phyloP scores from a whole-genome alignment of 1,139 yeast genomes.

The Magnusiomyces suaveolens region DNA sequence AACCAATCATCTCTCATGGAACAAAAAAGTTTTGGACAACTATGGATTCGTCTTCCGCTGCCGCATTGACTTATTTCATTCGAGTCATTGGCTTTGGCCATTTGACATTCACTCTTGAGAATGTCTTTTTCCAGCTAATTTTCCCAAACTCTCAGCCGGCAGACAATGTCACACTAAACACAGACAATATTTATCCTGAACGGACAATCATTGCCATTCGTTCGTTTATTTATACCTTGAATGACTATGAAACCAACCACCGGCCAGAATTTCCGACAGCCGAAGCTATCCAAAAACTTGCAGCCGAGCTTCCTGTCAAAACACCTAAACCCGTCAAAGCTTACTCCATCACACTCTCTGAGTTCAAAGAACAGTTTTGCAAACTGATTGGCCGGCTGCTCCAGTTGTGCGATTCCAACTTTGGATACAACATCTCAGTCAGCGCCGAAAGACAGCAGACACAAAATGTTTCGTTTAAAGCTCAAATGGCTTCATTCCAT shows the following conservation, averaged over 20 bases:
- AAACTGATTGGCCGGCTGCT: conserved; percentile 51
- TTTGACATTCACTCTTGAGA: conserved; percentile 69
- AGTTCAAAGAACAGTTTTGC: conserved; percentile 36
- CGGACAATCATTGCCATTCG: conserved; percentile 59
- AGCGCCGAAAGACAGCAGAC: conserved; percentile 20
- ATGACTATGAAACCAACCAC: conserved; percentile 47
- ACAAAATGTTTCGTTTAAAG: conserved; percentile 17
- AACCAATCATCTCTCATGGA: conserved; percentile 40
- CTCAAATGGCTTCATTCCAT: conserved; percentile 40
- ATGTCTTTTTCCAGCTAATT: conserved; percentile 50
- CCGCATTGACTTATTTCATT: conserved; percentile 59
- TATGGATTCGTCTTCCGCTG: conserved; percentile 50
- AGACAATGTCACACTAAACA: conserved; percentile 37
- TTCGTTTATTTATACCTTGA: conserved; percentile 59
- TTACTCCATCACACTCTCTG: conserved; percentile 11
- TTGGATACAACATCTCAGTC: conserved; percentile 23
- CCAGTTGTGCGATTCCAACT: conserved; percentile 45
- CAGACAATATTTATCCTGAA: conserved; percentile 63
- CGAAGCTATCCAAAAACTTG: conserved; percentile 14
- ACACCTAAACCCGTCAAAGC: conserved; percentile 1
- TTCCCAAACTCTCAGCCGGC: conserved; percentile 41
- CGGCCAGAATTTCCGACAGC: conserved; percentile 67
- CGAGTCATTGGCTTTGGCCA: conserved; percentile 73
- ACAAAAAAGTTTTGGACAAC: conserved; percentile 57
- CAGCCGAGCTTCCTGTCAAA: conserved; percentile 6